These are phyloP conservation scores for Apiotrichum porosum DNA, from an alignment of 1,284 basidiomycete species.

Conservation along the genomic window DNA sequence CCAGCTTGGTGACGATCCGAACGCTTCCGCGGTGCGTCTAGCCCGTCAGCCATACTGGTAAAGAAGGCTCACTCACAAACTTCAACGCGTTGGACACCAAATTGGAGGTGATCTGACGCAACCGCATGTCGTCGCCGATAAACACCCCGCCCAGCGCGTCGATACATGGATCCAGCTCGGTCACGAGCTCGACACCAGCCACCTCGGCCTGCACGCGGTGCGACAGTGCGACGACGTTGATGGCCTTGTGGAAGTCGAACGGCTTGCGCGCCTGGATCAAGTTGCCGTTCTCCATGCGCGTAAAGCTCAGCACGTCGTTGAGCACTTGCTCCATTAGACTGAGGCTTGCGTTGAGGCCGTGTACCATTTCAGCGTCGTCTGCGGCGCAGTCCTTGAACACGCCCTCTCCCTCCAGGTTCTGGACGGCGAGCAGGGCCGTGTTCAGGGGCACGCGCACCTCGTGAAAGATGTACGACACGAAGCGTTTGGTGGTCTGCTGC, in stretches of 20 bases:
- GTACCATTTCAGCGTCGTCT: slow-evolving; percentile 44
- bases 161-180: slow-evolving; percentile 66
- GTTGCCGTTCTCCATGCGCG: slow-evolving; percentile 51
- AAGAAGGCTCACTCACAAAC: slow-evolving; percentile 50
- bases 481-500: slow-evolving; percentile 67
- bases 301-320: slow-evolving; percentile 68
- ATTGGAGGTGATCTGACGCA: slow-evolving; percentile 65
- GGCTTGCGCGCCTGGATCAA: slow-evolving; percentile 53
- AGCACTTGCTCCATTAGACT: slow-evolving; percentile 65
- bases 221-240: slow-evolving; percentile 72
- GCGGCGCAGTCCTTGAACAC: slow-evolving; percentile 37
- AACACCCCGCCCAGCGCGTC: slow-evolving; percentile 57
- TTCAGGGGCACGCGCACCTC: slow-evolving; percentile 86
- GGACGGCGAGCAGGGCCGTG: slow-evolving; percentile 78
- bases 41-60: neutral
- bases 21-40: slow-evolving; percentile 59
- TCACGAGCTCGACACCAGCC: slow-evolving; percentile 62
- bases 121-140: slow-evolving; percentile 59
- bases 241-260: slow-evolving; percentile 76
- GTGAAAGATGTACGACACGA: slow-evolving; percentile 65
- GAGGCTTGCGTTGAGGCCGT: slow-evolving; percentile 65
- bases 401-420: slow-evolving; percentile 72
- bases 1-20: slow-evolving; percentile 42
- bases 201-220: slow-evolving; percentile 69
- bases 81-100: slow-evolving; percentile 52